Base-by-base conservation (phyloP, 108 stramenopile genomes). In the Cyclotella baltica region DNA sequence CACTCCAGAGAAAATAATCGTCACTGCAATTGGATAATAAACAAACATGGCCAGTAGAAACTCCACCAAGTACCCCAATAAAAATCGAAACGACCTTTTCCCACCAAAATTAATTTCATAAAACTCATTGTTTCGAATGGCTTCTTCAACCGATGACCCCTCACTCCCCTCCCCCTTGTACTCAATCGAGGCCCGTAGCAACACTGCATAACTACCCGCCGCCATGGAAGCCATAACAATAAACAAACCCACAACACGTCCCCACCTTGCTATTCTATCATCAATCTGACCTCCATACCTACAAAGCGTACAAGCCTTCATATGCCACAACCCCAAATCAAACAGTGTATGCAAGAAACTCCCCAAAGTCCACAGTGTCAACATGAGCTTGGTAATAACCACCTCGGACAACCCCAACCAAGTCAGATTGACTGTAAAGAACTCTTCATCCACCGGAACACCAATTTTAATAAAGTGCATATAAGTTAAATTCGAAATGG, bases 271-370 rank as follows among this genome's bases (percentile, higher is more conserved):
- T 5, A 77, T 67, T 19, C 47, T n/a, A 28, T 83, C 82, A 64
- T 77, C 72, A 55, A 83, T 76, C 27, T 43, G 66, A 29, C 84
- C 77, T 37, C 77, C 63, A 22, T 78, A 78, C 52, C 80, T 50
- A 47, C 84, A 85, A 15, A 81, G 29, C 0, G 76, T 82, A 74
- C 80, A 82, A 8, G 84, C 84, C 52, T 81, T 80, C 71, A 85
- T 78, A 25, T 85, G 81, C 84, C 84, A 85, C 35, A 85, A 22
- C 18, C 36, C 25, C 29, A 85, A 38, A 64, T 85, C 84, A 56
- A 85, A 85, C 10, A 77, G 18, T 10, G 77, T 82, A 30, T 85
- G 84, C 5, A 79, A 20, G 37, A 82, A 78, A 43, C 84, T 82
- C 35, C 84, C 84, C 29, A 85, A 52, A 29, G 84, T 85, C 84